Evolutionary conservation across 306 rosid species (phyloP).

Genomic region (Datisca glomerata): DNA sequence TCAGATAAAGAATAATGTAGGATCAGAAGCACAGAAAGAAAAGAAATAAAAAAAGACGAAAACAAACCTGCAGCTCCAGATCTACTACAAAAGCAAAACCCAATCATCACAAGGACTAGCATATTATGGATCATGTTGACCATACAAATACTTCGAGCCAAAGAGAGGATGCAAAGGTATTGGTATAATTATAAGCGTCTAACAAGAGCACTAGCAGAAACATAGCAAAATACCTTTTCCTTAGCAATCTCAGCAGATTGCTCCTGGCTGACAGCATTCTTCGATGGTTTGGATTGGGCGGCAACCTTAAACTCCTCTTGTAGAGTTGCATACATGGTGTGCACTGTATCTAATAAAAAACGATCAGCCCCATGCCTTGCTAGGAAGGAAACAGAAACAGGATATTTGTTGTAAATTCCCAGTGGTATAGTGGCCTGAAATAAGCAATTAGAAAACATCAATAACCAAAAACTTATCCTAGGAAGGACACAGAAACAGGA

Average conservation of each 20-base stretch:
- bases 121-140: too few species aligned
- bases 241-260: conserved; percentile 83
- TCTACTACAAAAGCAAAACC: too few species aligned
- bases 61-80: too few species aligned
- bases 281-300: conserved; percentile 48
- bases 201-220: too few species aligned
- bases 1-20: too few species aligned
- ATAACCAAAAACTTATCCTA: too few species aligned
- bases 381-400: conserved; percentile 76
- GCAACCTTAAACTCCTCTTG: conserved; percentile 79
- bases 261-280: conserved; percentile 52
- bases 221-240: conserved; percentile 63
- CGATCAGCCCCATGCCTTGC: conserved; percentile 96
- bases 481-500: conserved; percentile 78
- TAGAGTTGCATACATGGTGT: conserved; percentile 46
- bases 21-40: too few species aligned
- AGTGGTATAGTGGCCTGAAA: conserved; percentile 86
- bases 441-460: too few species aligned
- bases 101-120: too few species aligned
- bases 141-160: too few species aligned
- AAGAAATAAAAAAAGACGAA: too few species aligned
- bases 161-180: not conserved
- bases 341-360: conserved; percentile 70
- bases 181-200: not conserved
- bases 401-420: conserved; percentile 64